Evolutionary conservation across 2,329 filamentous ascomycete genomes (phyloP), one percentile per base, ranked within the genome.

Genomic region (Aureobasidium zeae): DNA sequence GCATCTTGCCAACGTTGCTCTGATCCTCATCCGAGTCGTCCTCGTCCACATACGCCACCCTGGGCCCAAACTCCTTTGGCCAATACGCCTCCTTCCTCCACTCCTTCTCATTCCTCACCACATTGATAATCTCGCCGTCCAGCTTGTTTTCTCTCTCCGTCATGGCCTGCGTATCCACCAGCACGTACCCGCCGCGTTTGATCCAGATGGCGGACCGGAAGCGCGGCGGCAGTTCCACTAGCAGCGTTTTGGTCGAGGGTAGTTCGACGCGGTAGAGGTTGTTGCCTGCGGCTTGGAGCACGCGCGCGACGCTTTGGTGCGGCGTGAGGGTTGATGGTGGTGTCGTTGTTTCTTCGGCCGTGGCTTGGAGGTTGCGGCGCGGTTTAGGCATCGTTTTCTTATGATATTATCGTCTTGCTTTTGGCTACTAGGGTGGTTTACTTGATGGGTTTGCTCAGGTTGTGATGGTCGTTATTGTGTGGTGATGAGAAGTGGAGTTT

Each of bases 181-280:
- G 66, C 21, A 95, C 87, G 62, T 81, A 96, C 0, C 86, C 86
- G 21, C 87, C 84, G 13, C 86, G 79, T 63, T 84, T 88, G 61
- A 96, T 83, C 85, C 86, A 96, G 51, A 96, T 86, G 2, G 86
- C 91, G 51, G 86, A 91, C 49, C 89, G 83, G 60, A 96, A 95
- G 29, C 80, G 79, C 19, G 86, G 70, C 8, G 85, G 82, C 15
- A 98, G 76, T 68, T 95, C 87, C 16, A 87, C 81, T 13, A 93
- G 68, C 28, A 89, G 63, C 5, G 72, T 66, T 55, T 78, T 74
- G 47, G 75, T 73, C 53, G 72, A 71, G 17, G 88, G 79, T 21
- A 88, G 68, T 57, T 81, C 73, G 57, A 89, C 86, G 31, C 76
- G 75, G 70, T 94, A 96, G 30, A 94, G 71, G 62, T 84, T 93